Base-by-base conservation (phyloP, 2,329 filamentous ascomycete species). In the Lecanicillium sp. region DNA sequence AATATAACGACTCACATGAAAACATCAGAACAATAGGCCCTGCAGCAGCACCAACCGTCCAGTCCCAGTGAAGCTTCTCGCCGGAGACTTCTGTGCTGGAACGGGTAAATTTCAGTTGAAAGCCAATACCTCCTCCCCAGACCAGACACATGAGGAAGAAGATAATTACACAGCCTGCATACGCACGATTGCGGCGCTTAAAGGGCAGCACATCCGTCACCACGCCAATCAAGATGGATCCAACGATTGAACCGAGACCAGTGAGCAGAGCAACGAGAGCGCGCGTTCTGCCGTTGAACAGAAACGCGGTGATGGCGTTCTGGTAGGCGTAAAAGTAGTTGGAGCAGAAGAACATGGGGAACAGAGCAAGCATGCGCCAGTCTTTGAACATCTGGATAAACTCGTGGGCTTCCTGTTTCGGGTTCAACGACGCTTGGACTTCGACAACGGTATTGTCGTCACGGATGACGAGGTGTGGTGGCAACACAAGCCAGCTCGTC, bases 71-170 rank as follows among this genome's bases (percentile, higher is more conserved):
- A 9, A 52, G 37, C 2, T 20, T 4, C 12, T 38, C 32, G 12
- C 51, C 51, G 2, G 41, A 30, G 8, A 54, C 41, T 3, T 37
- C 29, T 3, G 29, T 31, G 12, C 43, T 39, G 3, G 15, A 43
- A 3, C 52, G 52, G 11, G 32, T 37, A 40, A 79, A 80, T 3
- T 55, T 58, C 46, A 64, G 75, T 58, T 82, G 77, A 61, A 79
- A 85, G n/a, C 65, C 78, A 55, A 81, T 82, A 16, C 82, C 82
- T 45, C 77, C 78, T 34, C 80, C 80, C 79, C 80, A 85, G 45
- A 83, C 68, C 13, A 65, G 70, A 64, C 84, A 75, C 16, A 80
- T 83, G 42, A 82, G 55, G 14, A 68, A 57, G 38, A 84, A 70
- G 2, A 86, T 67, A 4, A 71, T 59, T 3, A 49, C 63, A 56